Percentiles rank a stretch among this genome's conserved stretches.
Evolutionary conservation across 768 basidiomycete species (phyloP).

Genomic region (Gloeophyllum trabeum): DNA sequence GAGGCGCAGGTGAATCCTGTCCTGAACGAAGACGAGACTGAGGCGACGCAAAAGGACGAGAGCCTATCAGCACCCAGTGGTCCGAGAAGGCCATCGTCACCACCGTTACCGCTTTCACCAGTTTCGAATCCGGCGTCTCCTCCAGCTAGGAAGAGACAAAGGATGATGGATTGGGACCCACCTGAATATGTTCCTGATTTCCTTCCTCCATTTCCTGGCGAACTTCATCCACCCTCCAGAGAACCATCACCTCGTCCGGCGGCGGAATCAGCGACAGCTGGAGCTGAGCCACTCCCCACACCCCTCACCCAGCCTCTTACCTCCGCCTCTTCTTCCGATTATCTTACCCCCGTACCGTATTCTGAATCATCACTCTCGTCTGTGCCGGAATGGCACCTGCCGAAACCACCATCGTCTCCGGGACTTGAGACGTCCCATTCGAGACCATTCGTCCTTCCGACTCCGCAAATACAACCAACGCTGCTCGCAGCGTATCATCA

Average conservation of each 20-base stretch:
- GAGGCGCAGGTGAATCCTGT: conserved; percentile 8
- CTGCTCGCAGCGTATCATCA: conserved; percentile 66
- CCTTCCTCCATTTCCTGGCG: conserved; percentile 52
- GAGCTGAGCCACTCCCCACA: conserved; percentile 30
- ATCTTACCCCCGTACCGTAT: conserved; percentile 63
- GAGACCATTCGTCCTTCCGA: conserved; percentile 14
- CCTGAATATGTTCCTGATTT: conserved; percentile 56
- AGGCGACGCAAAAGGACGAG: conserved; percentile 4
- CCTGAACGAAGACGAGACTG: conserved; percentile 4
- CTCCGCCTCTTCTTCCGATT: conserved; percentile 45
- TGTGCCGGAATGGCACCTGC: conserved; percentile 62
- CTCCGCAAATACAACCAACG: conserved; percentile 50
- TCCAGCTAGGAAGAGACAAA: conserved; percentile 44
- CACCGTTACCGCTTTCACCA: conserved; percentile 40
- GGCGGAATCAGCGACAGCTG: conserved; percentile 23
- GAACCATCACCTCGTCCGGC: conserved; percentile 22
- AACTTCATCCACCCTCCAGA: conserved; percentile 14
- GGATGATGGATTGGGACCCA: conserved; percentile 46
- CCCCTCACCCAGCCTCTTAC: conserved; percentile 32
- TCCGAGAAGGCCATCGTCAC: conserved; percentile 21
- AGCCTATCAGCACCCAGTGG: conserved; percentile 9
- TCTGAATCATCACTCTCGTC: conserved; percentile 58
- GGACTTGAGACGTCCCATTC: conserved; percentile 5
- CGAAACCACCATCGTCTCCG: conserved; percentile 19
- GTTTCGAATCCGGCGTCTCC: conserved; percentile 48